These are phyloP conservation scores for Danielozyma ontarioensis DNA, from an alignment of 805 yeast species.

Conservation along the genomic window DNA sequence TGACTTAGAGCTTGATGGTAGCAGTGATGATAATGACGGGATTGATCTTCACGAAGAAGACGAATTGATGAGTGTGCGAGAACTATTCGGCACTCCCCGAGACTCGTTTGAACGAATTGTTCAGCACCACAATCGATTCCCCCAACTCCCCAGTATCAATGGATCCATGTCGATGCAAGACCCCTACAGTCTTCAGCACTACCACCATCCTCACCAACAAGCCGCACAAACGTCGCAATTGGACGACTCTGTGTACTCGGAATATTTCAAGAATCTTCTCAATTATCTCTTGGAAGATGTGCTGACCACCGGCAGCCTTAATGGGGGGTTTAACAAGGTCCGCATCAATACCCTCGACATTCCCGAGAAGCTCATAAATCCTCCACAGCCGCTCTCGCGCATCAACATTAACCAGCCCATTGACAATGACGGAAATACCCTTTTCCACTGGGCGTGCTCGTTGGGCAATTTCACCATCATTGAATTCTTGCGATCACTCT, in stretches of 20 bases:
- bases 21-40: slow-evolving; percentile 8
- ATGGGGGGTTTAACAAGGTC: too few relatives aligned
- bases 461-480: slow-evolving; percentile 74
- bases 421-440: slow-evolving; percentile 90
- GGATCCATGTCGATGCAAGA: slow-evolving; percentile 17
- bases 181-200: slow-evolving; percentile 37
- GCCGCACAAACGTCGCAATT: slow-evolving; percentile 11
- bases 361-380: slow-evolving; percentile 41
- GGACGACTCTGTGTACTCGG: slow-evolving; percentile 24
- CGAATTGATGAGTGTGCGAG: slow-evolving; percentile 34
- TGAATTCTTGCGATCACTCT: slow-evolving; percentile 52
- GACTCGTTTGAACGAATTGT: slow-evolving; percentile 30
- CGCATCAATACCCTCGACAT: slow-evolving; percentile 10
- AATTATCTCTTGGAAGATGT: slow-evolving; percentile 52
- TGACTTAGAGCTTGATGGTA: slow-evolving; percentile 26
- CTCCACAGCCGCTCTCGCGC: slow-evolving; percentile 51
- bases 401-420: slow-evolving; percentile 79
- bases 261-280: slow-evolving; percentile 41
- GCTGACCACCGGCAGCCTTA: too few relatives aligned
- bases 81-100: slow-evolving; percentile 37
- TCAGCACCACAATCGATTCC: slow-evolving; percentile 12
- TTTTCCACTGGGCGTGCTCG: slow-evolving; percentile 94
- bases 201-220: slow-evolving; percentile 27
- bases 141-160: slow-evolving; percentile 22
- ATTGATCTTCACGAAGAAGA: slow-evolving; percentile 13